Percentiles rank a stretch among this genome's conserved stretches.
Conservation (phyloP, 2,329 filamentous ascomycete species). For the Fusarium succisae region DNA sequence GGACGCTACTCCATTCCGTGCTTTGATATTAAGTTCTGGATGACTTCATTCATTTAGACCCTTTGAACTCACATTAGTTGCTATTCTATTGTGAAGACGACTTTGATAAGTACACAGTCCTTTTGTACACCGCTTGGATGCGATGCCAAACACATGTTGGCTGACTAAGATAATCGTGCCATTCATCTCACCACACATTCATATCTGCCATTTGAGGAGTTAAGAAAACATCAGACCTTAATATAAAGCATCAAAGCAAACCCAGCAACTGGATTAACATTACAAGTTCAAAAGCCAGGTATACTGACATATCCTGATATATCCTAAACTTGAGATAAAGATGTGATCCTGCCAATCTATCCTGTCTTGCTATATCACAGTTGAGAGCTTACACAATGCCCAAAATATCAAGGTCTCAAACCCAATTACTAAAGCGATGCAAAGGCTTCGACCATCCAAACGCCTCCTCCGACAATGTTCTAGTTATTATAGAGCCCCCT, state of each 20-base stretch:
- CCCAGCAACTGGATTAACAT: background rate
- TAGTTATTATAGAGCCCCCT: background rate
- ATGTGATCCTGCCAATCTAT: background rate
- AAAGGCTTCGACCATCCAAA: background rate
- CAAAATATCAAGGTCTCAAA: background rate
- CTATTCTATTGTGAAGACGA: background rate
- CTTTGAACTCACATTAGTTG: too few species aligned
- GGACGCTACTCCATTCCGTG: conserved; percentile 8
- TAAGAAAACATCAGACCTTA: background rate
- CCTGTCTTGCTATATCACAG: background rate
- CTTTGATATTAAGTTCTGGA: background rate
- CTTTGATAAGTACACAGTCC: background rate
- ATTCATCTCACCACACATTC: background rate
- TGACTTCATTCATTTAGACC: conserved; percentile 1
- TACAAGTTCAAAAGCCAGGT: background rate
- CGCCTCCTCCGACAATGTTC: background rate
- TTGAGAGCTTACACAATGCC: background rate
- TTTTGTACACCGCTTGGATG: background rate
- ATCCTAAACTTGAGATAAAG: background rate
- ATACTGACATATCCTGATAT: background rate
- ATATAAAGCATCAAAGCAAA: background rate
- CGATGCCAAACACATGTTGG: background rate
- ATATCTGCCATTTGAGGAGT: background rate
- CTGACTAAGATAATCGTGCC: background rate
- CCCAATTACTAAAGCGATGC: background rate